phyloP scores from a whole-genome alignment of 805 yeast genomes.

The Teunomyces cretensis region DNA sequence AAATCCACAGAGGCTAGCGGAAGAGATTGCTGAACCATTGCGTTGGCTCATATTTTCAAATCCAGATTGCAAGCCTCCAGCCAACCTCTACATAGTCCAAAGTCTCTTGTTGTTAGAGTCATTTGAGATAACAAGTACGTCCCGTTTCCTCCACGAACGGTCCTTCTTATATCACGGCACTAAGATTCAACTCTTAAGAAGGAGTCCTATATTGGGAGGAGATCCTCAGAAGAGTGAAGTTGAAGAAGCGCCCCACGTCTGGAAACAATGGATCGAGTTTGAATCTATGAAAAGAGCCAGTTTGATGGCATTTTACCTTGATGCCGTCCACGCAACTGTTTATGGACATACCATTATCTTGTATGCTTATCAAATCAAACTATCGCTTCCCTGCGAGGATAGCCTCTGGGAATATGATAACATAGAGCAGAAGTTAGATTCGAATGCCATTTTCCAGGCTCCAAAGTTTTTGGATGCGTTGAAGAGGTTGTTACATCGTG shows the following conservation, averaged over 20 bases:
- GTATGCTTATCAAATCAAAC: slow-evolving; percentile 28
- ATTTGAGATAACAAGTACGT: slow-evolving; percentile 10
- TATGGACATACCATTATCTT: slow-evolving; percentile 28
- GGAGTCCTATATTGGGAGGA: slow-evolving; percentile 37
- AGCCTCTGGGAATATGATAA: slow-evolving; percentile 27
- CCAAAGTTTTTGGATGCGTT: slow-evolving; percentile 25
- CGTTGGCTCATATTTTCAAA: slow-evolving; percentile 12
- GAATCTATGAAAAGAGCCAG: slow-evolving; percentile 35
- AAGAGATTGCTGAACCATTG: slow-evolving; percentile 12
- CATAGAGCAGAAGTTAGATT: slow-evolving; percentile 11
- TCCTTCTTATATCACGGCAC: slow-evolving; percentile 11
- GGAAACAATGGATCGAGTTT: slow-evolving; percentile 36
- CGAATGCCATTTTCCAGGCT: slow-evolving; percentile 13
- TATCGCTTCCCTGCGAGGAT: slow-evolving; percentile 30
- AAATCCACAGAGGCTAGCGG: slow-evolving; percentile 8
- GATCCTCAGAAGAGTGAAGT: slow-evolving; percentile 33
- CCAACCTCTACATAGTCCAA: slow-evolving; percentile 12
- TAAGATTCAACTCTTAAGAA: slow-evolving; percentile 25
- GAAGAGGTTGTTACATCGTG: slow-evolving; percentile 19
- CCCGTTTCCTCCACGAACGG: slow-evolving; percentile 10
- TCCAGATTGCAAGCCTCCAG: slow-evolving; percentile 12
- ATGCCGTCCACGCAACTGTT: slow-evolving; percentile 34
- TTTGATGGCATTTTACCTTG: slow-evolving; percentile 36
- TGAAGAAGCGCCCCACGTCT: slow-evolving; percentile 20
- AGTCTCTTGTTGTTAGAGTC: slow-evolving; percentile 11